Conservation (phyloP, 805 yeast species). For the Myxozyma sirexii region DNA sequence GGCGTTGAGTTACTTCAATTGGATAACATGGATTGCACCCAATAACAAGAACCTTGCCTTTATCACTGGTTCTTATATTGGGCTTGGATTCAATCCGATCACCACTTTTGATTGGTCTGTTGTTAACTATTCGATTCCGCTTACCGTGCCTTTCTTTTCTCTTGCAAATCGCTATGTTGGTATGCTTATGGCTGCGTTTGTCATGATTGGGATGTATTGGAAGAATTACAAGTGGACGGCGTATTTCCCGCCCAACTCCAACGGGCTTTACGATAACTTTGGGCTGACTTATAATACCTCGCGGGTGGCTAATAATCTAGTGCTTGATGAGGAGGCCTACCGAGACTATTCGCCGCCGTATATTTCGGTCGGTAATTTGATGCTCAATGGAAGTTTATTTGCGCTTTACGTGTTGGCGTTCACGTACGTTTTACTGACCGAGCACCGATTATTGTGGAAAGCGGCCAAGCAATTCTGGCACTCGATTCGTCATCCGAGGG, state of each 20-base stretch:
- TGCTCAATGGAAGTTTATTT: slow-evolving; percentile 43
- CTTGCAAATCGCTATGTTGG: slow-evolving; percentile 43
- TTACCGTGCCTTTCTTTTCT: slow-evolving; percentile 52
- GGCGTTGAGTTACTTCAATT: slow-evolving; percentile 62
- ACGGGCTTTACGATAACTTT: slow-evolving; percentile 46
- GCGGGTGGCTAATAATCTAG: slow-evolving; percentile 42
- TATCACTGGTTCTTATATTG: slow-evolving; percentile 57
- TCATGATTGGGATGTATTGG: slow-evolving; percentile 45
- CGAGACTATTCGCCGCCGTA: slow-evolving; percentile 25
- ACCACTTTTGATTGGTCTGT: slow-evolving; percentile 49
- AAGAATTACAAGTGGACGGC: slow-evolving; percentile 55
- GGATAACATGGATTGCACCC: slow-evolving; percentile 43
- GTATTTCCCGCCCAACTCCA: slow-evolving; percentile 55
- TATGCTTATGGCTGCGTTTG: slow-evolving; percentile 42
- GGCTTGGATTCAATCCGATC: slow-evolving; percentile 51
- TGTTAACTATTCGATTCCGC: slow-evolving; percentile 37
- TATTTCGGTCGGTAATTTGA: slow-evolving; percentile 51
- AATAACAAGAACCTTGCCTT: slow-evolving; percentile 55
- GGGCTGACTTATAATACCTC: slow-evolving; percentile 51
- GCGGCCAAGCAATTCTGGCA: slow-evolving; percentile 58
- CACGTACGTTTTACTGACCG: slow-evolving; percentile 64
- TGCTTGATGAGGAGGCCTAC: slow-evolving; percentile 31
- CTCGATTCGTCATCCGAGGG: slow-evolving; percentile 48
- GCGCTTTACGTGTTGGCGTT: slow-evolving; percentile 61
- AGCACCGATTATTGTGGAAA: slow-evolving; percentile 59